A percentile compares a stretch with the other conserved stretches of the same genome.
Evolutionary conservation across 2,329 filamentous ascomycete species (phyloP).

Genomic region (Scytalidium lignicola): DNA sequence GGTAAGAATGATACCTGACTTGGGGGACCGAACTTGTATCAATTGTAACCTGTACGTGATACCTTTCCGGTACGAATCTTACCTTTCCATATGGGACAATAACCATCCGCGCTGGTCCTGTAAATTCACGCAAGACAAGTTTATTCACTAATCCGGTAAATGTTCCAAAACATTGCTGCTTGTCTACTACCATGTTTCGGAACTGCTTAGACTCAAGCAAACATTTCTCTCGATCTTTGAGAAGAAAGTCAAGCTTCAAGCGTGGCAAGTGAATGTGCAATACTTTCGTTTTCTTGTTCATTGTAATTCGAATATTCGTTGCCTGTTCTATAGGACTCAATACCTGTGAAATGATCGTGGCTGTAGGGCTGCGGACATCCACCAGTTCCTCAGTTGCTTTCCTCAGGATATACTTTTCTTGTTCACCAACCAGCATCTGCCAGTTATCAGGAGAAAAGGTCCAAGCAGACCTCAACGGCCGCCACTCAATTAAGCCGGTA

Average conservation of each 20-base stretch:
- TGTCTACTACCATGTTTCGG: slow-evolving; percentile 43
- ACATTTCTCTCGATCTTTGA: slow-evolving; percentile 20
- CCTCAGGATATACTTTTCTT: slow-evolving; percentile 9
- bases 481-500: slow-evolving; percentile 15
- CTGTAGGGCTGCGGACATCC: slow-evolving; percentile 31
- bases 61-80: slow-evolving; percentile 6
- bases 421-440: slow-evolving; percentile 8
- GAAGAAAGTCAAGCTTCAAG: slow-evolving; percentile 41
- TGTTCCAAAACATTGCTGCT: slow-evolving; percentile 39
- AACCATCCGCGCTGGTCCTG: slow-evolving; percentile 25
- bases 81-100: slow-evolving; percentile 34
- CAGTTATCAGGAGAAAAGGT: slow-evolving; percentile 20
- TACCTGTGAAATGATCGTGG: slow-evolving; percentile 24
- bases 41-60: slow-evolving; percentile 35
- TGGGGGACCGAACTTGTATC: slow-evolving; percentile 1
- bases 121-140: slow-evolving; percentile 36
- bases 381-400: slow-evolving; percentile 24
- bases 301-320: slow-evolving; percentile 30
- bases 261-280: slow-evolving; percentile 41
- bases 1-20: slow-evolving; percentile 36
- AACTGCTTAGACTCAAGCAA: slow-evolving; percentile 43
- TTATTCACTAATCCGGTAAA: slow-evolving; percentile 45
- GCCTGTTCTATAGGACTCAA: slow-evolving; percentile 33
- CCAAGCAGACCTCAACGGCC: slow-evolving; percentile 24
- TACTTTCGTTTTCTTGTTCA: slow-evolving; percentile 6